Base-by-base conservation (phyloP, 345 rosid species). In the Melastoma malabathricum region DNA sequence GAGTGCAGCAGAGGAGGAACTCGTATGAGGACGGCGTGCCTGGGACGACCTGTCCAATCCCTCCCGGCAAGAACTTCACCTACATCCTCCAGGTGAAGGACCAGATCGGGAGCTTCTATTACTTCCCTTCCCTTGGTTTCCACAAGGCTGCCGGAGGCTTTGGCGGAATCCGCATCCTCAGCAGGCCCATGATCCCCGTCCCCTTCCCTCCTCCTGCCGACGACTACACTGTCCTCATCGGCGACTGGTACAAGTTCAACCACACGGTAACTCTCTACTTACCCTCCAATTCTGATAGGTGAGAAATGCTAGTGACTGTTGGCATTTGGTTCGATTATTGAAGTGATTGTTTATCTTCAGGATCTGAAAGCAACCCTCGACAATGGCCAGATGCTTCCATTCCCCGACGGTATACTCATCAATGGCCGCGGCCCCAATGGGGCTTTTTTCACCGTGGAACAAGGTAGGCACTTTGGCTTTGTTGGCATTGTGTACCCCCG, bases 101-200 rank as follows among this genome's bases (percentile, higher is more conserved):
- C 63, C 87, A 85, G 66, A 85, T 85, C 15, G 95, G 95, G 14
- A 85, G 83, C 64, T 82, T 75, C 69, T 85, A 79, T 59, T 85
- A 85, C 46, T 85, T 77, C 74, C 87, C 95, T 22, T 77, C 89
- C n/a, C 81, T 85, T 15, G 89, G 71, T 48, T 68, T 85, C 53
- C 95, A 85, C 72, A 80, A 80, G 74, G 95, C 89, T 27, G 87
- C 89, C 1, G 95, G 95, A 17, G 95, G 89, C 20, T 82, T 62
- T 41, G 95, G 95, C 22, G 87, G 89, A 59, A 52, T 85, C 62
- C 71, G 70, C 50, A 76, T 82, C 18, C 65, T 74, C 2, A 85
- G 90, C 72, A 77, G 90, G n/a, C 57, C 87, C 3, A 76, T 72
- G 47, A 82, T 85, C 61, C 90, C 95, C 0, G 84, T 85, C 14